phyloP scores from a whole-genome alignment of 768 basidiomycete genomes.

The Termitomyces bulborhizus region DNA sequence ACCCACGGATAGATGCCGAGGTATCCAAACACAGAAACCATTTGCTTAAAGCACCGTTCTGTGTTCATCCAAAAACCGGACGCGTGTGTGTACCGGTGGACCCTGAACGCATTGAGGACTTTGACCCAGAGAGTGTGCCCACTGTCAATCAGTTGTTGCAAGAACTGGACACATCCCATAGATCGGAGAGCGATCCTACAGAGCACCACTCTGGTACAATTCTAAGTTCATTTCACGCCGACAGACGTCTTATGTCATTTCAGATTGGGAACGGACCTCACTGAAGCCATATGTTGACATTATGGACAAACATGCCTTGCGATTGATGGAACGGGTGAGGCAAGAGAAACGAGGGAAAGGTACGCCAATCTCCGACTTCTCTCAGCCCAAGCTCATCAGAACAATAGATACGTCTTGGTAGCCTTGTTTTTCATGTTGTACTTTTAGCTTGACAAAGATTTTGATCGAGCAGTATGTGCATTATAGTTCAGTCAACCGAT shows the following conservation, averaged over 20 bases:
- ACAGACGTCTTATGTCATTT: background rate
- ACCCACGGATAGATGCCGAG: conserved; percentile 94
- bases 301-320: conserved; percentile 66
- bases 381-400: background rate
- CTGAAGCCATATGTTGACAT: conserved; percentile 87
- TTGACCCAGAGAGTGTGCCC: conserved; percentile 82
- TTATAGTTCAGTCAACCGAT: background rate
- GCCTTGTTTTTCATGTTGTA: background rate
- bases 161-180: conserved; percentile 56
- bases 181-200: conserved; percentile 22
- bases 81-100: conserved; percentile 93
- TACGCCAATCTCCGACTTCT: conserved; percentile 12
- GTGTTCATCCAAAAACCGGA: conserved; percentile 94
- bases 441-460: background rate
- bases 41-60: conserved; percentile 96
- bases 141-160: conserved; percentile 78
- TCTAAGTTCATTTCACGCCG: background rate
- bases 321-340: conserved; percentile 53
- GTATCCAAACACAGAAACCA: conserved; percentile 98
- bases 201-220: conserved; percentile 46
- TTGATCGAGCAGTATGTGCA: background rate
- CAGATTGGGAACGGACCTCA: conserved; percentile 84
- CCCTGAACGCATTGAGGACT: conserved; percentile 64
- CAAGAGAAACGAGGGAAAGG: conserved; percentile 40
- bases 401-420: conserved; percentile 28